Evolutionary conservation across 306 rosid species (phyloP).

Genomic region (Gynostemma pentaphyllum): DNA sequence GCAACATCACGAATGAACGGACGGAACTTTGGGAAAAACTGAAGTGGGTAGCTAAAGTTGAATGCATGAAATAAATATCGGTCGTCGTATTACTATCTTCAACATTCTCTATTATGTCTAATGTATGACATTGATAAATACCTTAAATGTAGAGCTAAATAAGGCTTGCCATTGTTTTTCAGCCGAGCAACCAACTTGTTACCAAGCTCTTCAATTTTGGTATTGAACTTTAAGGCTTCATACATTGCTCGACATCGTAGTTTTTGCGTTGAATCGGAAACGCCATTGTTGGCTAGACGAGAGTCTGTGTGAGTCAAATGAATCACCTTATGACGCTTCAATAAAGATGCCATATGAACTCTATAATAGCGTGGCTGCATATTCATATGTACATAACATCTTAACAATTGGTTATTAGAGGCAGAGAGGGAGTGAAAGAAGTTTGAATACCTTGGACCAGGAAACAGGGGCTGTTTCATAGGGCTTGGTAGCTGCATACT

Average conservation of each 20-base stretch:
- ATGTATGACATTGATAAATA: conserved; percentile 7
- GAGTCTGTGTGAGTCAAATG: conserved; percentile 84
- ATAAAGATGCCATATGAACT: conserved; percentile 51
- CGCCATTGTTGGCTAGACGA: conserved; percentile 79
- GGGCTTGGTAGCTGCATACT: conserved; percentile 36
- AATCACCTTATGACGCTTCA: conserved; percentile 54
- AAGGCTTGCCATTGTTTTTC: conserved; percentile 55
- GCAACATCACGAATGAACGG: conserved; percentile 9
- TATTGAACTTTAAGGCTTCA: conserved; percentile 53
- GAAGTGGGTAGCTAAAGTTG: neutral
- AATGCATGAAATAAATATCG: neutral
- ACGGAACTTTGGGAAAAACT: neutral
- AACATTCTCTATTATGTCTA: neutral
- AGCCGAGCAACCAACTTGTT: conserved; percentile 54
- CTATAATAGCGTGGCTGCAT: conserved; percentile 94
- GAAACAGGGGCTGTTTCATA: conserved; percentile 78
- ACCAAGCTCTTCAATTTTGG: conserved; percentile 76
- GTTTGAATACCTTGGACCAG: conserved; percentile 91
- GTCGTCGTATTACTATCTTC: neutral
- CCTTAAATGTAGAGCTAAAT: conserved; percentile 90
- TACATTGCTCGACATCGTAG: conserved; percentile 86
- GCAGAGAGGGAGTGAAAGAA: too few species aligned
- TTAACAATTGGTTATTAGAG: neutral
- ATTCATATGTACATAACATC: neutral
- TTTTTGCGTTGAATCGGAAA: conserved; percentile 69